These are phyloP conservation scores for Podaxis carcinomalis DNA, from an alignment of 768 basidiomycete genomes.

Conservation along the genomic window DNA sequence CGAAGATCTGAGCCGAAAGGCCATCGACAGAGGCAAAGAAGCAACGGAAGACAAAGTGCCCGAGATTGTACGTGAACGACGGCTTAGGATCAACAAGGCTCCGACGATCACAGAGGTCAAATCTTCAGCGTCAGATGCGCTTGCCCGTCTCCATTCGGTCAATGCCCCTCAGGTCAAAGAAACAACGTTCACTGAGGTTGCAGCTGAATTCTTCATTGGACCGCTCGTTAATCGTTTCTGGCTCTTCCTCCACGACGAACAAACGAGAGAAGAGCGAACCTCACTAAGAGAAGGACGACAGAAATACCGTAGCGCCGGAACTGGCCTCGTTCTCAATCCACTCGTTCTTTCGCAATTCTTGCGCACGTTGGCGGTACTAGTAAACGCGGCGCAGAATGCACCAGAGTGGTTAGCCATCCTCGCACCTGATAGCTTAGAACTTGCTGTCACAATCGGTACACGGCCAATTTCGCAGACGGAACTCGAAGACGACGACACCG, in stretches of 20 bases:
- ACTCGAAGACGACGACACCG: slow-evolving; percentile 28
- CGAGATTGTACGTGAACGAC: slow-evolving; percentile 66
- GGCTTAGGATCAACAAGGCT: slow-evolving; percentile 57
- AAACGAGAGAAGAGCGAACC: slow-evolving; percentile 69
- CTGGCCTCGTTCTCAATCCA: slow-evolving; percentile 79
- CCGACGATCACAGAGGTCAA: slow-evolving; percentile 41
- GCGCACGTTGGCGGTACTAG: slow-evolving; percentile 69
- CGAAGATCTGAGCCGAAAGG: slow-evolving; percentile 55
- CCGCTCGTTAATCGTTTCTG: slow-evolving; percentile 95
- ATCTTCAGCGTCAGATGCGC: not conserved
- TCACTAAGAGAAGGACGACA: slow-evolving; percentile 47
- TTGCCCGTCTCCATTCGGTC: not conserved
- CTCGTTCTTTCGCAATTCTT: slow-evolving; percentile 74
- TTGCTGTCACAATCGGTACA: slow-evolving; percentile 77
- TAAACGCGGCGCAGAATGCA: slow-evolving; percentile 80
- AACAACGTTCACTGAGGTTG: slow-evolving; percentile 61
- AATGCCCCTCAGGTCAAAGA: slow-evolving; percentile 10
- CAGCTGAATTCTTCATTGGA: slow-evolving; percentile 83
- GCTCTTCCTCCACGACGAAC: slow-evolving; percentile 85
- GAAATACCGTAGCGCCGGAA: slow-evolving; percentile 69
- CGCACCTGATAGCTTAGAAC: slow-evolving; percentile 77
- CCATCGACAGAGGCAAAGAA: slow-evolving; percentile 59
- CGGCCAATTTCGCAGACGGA: slow-evolving; percentile 48
- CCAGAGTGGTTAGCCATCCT: slow-evolving; percentile 77
- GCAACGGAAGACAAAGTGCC: slow-evolving; percentile 50